phyloP scores from a whole-genome alignment of 768 basidiomycete species.

The Mycena crocata region DNA sequence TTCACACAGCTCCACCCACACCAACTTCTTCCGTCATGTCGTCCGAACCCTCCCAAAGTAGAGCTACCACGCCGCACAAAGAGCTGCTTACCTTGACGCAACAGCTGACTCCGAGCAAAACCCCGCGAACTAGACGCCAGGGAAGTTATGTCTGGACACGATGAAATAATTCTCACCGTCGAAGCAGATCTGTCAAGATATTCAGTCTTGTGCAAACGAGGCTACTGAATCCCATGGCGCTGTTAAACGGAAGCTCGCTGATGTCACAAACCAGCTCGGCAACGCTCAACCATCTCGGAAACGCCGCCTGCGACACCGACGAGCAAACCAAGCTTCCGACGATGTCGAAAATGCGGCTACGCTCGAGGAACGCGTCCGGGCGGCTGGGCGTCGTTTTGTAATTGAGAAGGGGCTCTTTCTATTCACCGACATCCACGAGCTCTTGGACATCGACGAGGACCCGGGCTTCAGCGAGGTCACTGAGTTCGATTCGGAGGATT shows the following conservation, averaged over 20 bases:
- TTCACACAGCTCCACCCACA: too few relatives aligned
- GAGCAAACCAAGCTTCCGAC: conserved; percentile 7
- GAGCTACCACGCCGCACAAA: conserved; percentile 6
- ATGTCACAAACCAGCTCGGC: conserved; percentile 8
- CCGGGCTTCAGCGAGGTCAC: conserved; percentile 5
- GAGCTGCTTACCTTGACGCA: conserved; percentile 9
- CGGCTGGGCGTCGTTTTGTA: conserved; percentile 15
- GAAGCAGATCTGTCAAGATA: background rate
- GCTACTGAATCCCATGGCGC: background rate
- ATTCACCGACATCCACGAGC: background rate
- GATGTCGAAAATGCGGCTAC: conserved; percentile 12
- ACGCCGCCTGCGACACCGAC: conserved; percentile 15
- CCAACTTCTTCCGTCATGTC: background rate
- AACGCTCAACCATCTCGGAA: background rate
- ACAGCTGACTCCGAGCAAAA: conserved; percentile 19
- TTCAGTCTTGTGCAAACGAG: conserved; percentile 6
- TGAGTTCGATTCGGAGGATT: conserved; percentile 16
- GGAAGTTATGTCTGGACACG: background rate
- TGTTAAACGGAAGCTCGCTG: conserved; percentile 15
- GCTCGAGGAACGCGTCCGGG: conserved; percentile 11
- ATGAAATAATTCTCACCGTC: background rate
- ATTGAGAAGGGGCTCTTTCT: conserved; percentile 17
- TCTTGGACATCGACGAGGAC: conserved; percentile 1
- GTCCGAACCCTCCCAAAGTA: background rate
- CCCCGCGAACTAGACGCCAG: background rate